Evolutionary conservation across 805 yeast genomes (phyloP).

Genomic region (Myxozyma mucilagina): DNA sequence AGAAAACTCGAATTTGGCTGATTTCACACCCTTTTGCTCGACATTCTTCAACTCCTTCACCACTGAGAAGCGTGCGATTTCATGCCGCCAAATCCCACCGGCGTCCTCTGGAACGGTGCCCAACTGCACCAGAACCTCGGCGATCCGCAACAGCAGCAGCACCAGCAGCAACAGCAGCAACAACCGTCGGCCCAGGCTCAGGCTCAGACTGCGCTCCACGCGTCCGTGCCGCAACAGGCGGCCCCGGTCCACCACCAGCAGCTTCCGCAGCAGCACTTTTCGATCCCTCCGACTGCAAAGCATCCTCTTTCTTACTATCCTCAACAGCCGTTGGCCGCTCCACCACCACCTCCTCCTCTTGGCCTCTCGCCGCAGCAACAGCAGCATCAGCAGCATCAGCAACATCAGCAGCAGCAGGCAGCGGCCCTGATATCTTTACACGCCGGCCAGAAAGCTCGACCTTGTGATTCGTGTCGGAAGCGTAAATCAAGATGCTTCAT

Average conservation of each 20-base stretch:
- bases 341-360: too few species aligned
- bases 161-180: conserved; percentile 13
- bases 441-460: conserved; percentile 41
- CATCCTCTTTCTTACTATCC: too few species aligned
- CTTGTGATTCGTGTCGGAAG: conserved; percentile 84
- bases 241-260: not conserved
- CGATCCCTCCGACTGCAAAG: too few species aligned
- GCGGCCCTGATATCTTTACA: conserved; percentile 21
- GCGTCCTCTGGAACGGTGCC: not conserved
- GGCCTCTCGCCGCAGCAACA: conserved; percentile 1
- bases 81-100: conserved; percentile 4
- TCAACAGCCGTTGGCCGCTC: too few species aligned
- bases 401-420: conserved; percentile 4
- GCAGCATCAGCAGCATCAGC: not conserved
- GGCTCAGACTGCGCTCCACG: not conserved
- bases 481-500: conserved; percentile 78
- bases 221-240: not conserved
- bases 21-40: not conserved
- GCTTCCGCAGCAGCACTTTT: conserved; percentile 1
- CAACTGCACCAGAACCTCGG: conserved; percentile 50
- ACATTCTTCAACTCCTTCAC: not conserved
- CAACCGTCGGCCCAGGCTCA: not conserved
- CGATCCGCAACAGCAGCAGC: conserved; percentile 34
- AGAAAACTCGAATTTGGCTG: not conserved
- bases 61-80: too few species aligned